Conservation (phyloP, 768 basidiomycete genomes). For the Trametes gibbosa region DNA sequence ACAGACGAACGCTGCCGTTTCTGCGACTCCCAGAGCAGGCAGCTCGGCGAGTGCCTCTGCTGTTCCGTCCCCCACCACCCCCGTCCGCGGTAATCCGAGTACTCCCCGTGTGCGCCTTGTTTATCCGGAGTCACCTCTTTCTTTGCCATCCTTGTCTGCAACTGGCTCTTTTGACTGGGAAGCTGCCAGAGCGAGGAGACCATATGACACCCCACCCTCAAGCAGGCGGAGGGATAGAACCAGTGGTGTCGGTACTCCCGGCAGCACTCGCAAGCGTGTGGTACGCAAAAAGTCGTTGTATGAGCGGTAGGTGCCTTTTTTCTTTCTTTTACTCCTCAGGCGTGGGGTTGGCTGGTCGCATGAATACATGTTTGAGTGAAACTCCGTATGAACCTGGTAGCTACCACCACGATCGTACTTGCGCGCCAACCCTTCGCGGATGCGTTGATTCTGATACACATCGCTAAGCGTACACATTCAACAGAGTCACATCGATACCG, state of each 20-base stretch:
- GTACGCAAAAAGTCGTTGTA: constrained; percentile 62
- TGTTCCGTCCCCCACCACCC: constrained; percentile 33
- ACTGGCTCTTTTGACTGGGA: constrained; percentile 86
- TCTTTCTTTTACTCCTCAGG: no score
- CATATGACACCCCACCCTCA: constrained; percentile 62
- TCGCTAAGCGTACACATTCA: background rate
- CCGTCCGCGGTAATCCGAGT: constrained; percentile 32
- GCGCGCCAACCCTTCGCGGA: no score
- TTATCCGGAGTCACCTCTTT: constrained; percentile 54
- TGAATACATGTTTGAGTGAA: no score
- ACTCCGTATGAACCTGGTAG: no score
- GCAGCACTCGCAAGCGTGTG: constrained; percentile 47
- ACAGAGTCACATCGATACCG: constrained; percentile 62
- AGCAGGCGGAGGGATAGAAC: constrained; percentile 36
- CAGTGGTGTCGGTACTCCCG: constrained; percentile 20
- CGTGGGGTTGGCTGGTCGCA: no score
- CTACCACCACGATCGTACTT: no score
- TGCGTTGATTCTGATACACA: background rate
- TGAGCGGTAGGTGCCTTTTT: constrained; percentile 48
- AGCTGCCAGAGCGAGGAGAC: constrained; percentile 65
- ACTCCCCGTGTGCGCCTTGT: constrained; percentile 43
- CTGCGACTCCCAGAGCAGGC: constrained; percentile 13
- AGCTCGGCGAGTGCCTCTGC: constrained; percentile 17
- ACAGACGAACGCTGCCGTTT: constrained; percentile 27
- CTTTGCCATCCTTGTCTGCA: constrained; percentile 72